Evolutionary conservation across 768 basidiomycete genomes (phyloP).

Genomic region (Rubroboletus pulcherrimus): DNA sequence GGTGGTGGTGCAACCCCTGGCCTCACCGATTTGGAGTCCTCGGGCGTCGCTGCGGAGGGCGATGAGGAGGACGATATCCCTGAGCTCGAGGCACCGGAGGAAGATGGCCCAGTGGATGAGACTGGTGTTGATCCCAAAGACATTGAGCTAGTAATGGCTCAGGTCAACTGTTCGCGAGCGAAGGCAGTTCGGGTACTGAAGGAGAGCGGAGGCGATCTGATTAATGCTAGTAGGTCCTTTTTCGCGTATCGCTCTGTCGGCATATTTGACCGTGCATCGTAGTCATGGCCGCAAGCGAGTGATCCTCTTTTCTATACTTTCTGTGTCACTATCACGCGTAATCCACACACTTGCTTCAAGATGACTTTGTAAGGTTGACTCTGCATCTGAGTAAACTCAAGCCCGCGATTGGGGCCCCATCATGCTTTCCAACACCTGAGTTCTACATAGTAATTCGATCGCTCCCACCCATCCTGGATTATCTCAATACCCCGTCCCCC

Average conservation of each 20-base stretch:
- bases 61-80: slow-evolving; percentile 80
- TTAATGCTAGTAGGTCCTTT: slow-evolving; percentile 84
- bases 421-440: slow-evolving; percentile 54
- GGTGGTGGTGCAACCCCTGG: slow-evolving; percentile 43
- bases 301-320: slow-evolving; percentile 35
- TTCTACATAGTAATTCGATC: slow-evolving; percentile 87
- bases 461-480: slow-evolving; percentile 76
- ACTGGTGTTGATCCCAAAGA: slow-evolving; percentile 90
- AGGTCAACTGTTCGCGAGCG: slow-evolving; percentile 86
- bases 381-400: slow-evolving; percentile 1
- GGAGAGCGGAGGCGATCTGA: slow-evolving; percentile 89
- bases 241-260: not conserved
- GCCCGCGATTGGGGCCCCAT: slow-evolving; percentile 9
- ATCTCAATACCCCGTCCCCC: slow-evolving; percentile 54
- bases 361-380: not conserved
- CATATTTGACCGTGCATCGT: slow-evolving; percentile 12
- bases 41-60: slow-evolving; percentile 46
- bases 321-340: slow-evolving; percentile 30
- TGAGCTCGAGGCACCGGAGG: slow-evolving; percentile 77
- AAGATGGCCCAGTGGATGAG: slow-evolving; percentile 81
- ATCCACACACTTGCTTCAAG: slow-evolving; percentile 17
- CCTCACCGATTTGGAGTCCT: slow-evolving; percentile 46
- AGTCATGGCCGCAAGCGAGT: slow-evolving; percentile 96
- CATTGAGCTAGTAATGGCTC: slow-evolving; percentile 87
- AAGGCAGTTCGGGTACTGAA: slow-evolving; percentile 90